Percentiles rank a stretch among this genome's conserved stretches.
Evolutionary conservation across 495 filamentous ascomycete species (phyloP).

Genomic region (Talaromyces proteolyticus): DNA sequence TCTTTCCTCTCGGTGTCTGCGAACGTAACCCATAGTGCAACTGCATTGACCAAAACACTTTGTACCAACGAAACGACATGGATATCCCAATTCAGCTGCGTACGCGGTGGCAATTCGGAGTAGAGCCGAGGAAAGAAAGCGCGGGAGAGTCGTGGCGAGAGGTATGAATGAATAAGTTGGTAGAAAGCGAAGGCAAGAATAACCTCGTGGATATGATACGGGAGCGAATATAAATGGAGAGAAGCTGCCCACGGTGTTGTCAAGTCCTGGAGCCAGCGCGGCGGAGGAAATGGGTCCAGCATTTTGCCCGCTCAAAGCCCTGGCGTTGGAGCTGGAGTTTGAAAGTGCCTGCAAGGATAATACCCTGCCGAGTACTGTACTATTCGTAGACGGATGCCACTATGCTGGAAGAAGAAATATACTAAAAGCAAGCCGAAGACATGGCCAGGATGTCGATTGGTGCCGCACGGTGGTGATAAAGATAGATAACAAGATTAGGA

Average conservation of each 20-base stretch:
- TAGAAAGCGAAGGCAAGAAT: conserved; percentile 69
- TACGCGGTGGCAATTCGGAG: conserved; percentile 55
- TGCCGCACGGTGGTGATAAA: too few relatives aligned
- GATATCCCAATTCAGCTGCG: conserved; percentile 89
- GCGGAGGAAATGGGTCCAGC: conserved; percentile 44
- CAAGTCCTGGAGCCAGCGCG: conserved; percentile 33
- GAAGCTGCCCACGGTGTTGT: conserved; percentile 38
- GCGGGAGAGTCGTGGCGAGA: conserved; percentile 71
- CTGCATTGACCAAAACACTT: conserved; percentile 65
- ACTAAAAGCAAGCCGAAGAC: not conserved
- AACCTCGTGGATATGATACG: conserved; percentile 87
- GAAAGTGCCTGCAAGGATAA: too few relatives aligned
- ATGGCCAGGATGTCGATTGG: not conserved
- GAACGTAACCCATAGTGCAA: conserved; percentile 81
- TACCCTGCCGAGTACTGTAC: too few relatives aligned
- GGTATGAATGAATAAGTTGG: conserved; percentile 61
- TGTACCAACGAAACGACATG: conserved; percentile 94
- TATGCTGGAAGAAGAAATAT: not conserved
- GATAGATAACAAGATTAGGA: not conserved
- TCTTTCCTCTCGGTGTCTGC: conserved; percentile 65
- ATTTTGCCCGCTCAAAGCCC: conserved; percentile 22
- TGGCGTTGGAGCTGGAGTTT: too few relatives aligned
- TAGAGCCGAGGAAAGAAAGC: conserved; percentile 69
- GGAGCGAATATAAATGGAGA: conserved; percentile 61
- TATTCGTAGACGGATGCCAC: too few relatives aligned